Conservation (phyloP, 306 rosid species). For the Mucuna pruriens region DNA sequence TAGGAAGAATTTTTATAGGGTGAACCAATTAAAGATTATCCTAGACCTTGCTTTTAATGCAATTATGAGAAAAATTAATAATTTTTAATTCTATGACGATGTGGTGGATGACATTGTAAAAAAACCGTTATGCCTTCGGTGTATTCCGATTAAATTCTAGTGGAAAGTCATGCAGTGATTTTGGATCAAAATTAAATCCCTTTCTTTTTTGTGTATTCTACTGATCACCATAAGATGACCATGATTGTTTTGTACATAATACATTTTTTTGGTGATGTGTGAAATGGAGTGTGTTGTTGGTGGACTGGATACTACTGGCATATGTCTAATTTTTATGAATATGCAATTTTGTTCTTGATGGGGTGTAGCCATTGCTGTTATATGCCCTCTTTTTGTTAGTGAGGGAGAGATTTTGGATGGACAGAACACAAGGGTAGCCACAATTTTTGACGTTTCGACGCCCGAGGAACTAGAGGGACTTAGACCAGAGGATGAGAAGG, state of each 20-base stretch:
- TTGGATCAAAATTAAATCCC: neutral
- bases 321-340: constrained; percentile 26
- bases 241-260: constrained; percentile 6
- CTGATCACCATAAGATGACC: neutral
- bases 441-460: constrained; percentile 61
- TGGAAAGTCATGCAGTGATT: neutral
- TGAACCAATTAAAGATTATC: neutral
- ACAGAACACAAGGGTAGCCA: constrained; percentile 61
- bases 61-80: neutral
- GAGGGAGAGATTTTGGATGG: constrained; percentile 68
- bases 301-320: neutral
- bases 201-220: neutral
- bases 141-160: too few species aligned
- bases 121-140: too few species aligned
- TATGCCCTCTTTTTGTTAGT: constrained; percentile 64
- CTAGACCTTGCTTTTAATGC: neutral
- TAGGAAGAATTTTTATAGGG: neutral
- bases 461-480: constrained; percentile 71
- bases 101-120: too few species aligned
- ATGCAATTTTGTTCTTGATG: constrained; percentile 39
- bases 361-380: constrained; percentile 68
- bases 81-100: too few species aligned
- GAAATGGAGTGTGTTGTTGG: constrained; percentile 2
- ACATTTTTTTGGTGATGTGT: constrained; percentile 2
- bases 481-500: constrained; percentile 54